phyloP scores from a whole-genome alignment of 306 rosid species.

The Quillaja saponaria region DNA sequence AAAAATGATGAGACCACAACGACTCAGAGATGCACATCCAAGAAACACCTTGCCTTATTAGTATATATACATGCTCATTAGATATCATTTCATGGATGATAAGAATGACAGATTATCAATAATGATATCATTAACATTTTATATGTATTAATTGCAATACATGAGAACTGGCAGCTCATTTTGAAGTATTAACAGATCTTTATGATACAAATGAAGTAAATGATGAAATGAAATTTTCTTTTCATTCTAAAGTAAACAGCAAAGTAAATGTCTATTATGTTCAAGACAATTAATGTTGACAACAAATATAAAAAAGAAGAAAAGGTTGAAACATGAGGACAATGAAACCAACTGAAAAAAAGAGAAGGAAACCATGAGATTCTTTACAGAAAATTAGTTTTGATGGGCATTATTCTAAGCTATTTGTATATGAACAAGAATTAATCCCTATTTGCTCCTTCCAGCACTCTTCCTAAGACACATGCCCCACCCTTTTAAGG shows the following conservation, averaged over 20 bases:
- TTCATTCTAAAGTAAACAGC: conserved; percentile 26
- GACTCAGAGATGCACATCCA: too few relatives aligned
- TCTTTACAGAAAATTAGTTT: conserved; percentile 48
- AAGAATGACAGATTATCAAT: too few relatives aligned
- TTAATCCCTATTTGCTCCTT: conserved; percentile 28
- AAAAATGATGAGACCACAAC: too few relatives aligned
- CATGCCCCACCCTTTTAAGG: conserved; percentile 19
- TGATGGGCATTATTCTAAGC: conserved; percentile 31
- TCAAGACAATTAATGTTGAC: conserved; percentile 30
- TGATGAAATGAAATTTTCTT: conserved; percentile 22
- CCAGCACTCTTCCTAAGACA: conserved; percentile 23
- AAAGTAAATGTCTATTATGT: conserved; percentile 18
- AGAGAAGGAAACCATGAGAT: not conserved
- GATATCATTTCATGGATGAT: too few relatives aligned
- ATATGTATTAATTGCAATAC: too few relatives aligned
- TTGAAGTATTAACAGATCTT: too few relatives aligned
- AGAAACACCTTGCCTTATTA: too few relatives aligned
- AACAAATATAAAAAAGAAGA: conserved; percentile 3
- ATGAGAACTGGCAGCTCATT: too few relatives aligned
- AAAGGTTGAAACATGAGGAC: conserved; percentile 20
- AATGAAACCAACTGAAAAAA: conserved; percentile 2
- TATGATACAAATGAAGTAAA: too few relatives aligned
- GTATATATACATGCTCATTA: too few relatives aligned
- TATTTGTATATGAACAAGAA: conserved; percentile 41
- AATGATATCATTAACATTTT: too few relatives aligned